Evolutionary conservation across 2,329 filamentous ascomycete genomes (phyloP).

Genomic region (Nannizziopsis arthrosporioides): DNA sequence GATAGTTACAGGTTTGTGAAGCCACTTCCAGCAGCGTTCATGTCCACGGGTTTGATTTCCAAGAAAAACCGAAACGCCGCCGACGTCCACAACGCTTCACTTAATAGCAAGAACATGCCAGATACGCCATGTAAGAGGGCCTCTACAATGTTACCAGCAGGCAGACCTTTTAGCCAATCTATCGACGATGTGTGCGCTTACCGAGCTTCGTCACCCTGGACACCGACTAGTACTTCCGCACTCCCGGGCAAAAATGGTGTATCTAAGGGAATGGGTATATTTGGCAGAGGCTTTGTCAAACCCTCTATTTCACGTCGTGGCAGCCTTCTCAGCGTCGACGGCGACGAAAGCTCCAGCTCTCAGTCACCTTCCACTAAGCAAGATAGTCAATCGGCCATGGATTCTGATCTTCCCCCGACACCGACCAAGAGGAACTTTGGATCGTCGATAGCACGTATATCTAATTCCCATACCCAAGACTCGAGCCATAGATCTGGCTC

Average conservation of each 20-base stretch:
- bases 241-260: conserved; percentile 56
- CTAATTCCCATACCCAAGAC: conserved; percentile 13
- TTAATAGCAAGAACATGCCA: conserved; percentile 59
- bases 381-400: conserved; percentile 48
- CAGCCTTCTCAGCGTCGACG: conserved; percentile 72
- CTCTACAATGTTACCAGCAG: conserved; percentile 53
- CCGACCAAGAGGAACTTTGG: conserved; percentile 59
- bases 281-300: conserved; percentile 45
- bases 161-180: conserved; percentile 45
- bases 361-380: conserved; percentile 44
- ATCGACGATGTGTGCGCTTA: conserved; percentile 53
- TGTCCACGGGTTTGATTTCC: conserved; percentile 86
- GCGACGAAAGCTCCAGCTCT: conserved; percentile 55
- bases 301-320: conserved; percentile 43
- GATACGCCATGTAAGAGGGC: conserved; percentile 95
- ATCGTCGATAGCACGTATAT: conserved; percentile 18
- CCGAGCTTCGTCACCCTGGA: conserved; percentile 68
- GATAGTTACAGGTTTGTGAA: conserved; percentile 64
- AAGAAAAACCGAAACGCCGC: conserved; percentile 84
- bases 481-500: conserved; percentile 15
- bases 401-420: conserved; percentile 76
- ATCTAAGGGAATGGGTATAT: conserved; percentile 50
- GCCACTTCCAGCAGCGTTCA: conserved; percentile 72
- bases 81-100: conserved; percentile 39
- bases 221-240: conserved; percentile 57